Conservation (phyloP, 176 grass and related monocot genomes). For the Secale cereale region DNA sequence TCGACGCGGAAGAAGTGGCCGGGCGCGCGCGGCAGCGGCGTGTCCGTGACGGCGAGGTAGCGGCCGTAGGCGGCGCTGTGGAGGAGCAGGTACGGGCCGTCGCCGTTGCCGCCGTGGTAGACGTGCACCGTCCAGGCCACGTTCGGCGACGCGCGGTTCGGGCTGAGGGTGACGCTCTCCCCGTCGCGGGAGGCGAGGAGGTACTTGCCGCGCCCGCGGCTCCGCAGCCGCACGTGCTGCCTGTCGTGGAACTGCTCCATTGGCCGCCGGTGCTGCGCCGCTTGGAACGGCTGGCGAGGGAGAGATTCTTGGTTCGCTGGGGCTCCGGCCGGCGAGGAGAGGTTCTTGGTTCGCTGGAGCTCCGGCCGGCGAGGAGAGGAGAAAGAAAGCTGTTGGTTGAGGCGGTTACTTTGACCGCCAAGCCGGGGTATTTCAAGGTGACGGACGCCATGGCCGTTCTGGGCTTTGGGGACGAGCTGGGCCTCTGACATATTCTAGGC, state of each 20-base stretch:
- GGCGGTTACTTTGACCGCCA: not conserved
- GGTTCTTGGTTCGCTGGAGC: no score
- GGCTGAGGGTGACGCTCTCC: not conserved
- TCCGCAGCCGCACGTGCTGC: constrained; percentile 11
- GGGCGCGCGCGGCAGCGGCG: not conserved
- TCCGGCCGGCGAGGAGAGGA: not conserved
- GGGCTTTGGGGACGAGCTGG: no score
- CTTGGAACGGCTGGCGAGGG: not conserved
- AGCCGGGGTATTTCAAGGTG: not conserved
- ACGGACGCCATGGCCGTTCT: no score
- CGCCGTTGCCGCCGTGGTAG: not conserved
- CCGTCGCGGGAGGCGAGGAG: constrained; percentile 17
- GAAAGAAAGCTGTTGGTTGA: not conserved
- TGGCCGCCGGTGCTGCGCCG: not conserved
- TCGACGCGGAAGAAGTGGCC: not conserved
- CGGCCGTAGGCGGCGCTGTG: constrained; percentile 17
- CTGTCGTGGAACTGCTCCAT: constrained; percentile 4
- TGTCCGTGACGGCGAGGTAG: not conserved
- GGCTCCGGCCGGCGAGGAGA: not conserved
- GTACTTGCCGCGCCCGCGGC: not conserved
- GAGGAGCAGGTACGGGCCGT: not conserved
- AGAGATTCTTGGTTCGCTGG: not conserved
- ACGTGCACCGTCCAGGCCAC: not conserved
- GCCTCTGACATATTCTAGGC: not conserved
- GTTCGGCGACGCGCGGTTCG: not conserved